These are phyloP conservation scores for Ustilago xerochloae DNA, from an alignment of 1,284 basidiomycete species.

Conservation along the genomic window DNA sequence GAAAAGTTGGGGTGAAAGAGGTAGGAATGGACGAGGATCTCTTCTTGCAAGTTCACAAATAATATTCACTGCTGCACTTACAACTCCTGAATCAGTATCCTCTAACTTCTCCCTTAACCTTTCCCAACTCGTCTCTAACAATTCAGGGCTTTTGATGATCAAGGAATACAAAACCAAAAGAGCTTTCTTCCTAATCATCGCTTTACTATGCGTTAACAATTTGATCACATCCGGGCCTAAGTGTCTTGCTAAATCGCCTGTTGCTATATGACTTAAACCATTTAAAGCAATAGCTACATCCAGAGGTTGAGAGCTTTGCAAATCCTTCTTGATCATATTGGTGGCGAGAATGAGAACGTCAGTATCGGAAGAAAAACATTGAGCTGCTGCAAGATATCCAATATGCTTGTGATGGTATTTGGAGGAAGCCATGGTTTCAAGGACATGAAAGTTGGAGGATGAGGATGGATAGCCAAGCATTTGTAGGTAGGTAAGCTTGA, in stretches of 20 bases:
- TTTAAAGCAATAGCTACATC: slow-evolving; percentile 86
- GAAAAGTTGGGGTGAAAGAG: slow-evolving; percentile 86
- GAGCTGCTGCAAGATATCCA: slow-evolving; percentile 92
- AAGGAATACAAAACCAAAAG: slow-evolving; percentile 78
- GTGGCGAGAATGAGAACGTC: slow-evolving; percentile 98
- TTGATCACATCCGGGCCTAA: slow-evolving; percentile 85
- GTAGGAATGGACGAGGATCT: slow-evolving; percentile 58
- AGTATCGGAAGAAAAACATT: slow-evolving; percentile 92
- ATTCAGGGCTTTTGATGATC: slow-evolving; percentile 57
- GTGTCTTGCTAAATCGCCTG: slow-evolving; percentile 87
- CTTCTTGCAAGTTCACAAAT: slow-evolving; percentile 84
- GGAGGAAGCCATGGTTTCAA: slow-evolving; percentile 96
- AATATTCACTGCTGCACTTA: slow-evolving; percentile 91
- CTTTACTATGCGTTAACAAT: slow-evolving; percentile 89
- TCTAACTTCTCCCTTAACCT: slow-evolving; percentile 78
- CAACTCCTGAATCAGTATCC: slow-evolving; percentile 75
- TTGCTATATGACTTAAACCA: slow-evolving; percentile 87
- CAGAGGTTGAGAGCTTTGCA: slow-evolving; percentile 77
- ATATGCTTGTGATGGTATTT: slow-evolving; percentile 92
- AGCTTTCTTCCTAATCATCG: slow-evolving; percentile 86
- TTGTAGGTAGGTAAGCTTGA: slow-evolving; percentile 96
- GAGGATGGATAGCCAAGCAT: slow-evolving; percentile 79
- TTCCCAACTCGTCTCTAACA: slow-evolving; percentile 59
- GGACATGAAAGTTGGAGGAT: slow-evolving; percentile 76
- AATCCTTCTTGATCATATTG: slow-evolving; percentile 96